Conservation (phyloP, 108 stramenopile species). For the Cyclotella sp. region DNA sequence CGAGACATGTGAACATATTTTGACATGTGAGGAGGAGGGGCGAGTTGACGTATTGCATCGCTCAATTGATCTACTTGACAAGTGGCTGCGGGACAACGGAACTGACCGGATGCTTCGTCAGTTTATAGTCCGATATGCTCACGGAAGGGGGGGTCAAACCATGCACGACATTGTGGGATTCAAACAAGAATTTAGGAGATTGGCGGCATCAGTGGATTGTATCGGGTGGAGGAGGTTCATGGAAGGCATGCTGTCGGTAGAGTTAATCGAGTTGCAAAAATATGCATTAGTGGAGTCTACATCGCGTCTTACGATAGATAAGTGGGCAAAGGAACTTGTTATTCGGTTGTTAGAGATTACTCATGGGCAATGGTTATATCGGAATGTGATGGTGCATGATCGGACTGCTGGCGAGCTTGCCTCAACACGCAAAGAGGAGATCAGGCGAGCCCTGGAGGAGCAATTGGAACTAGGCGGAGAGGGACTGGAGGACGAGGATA, state of each 20-base stretch:
- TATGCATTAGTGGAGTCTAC: neutral
- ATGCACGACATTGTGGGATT: neutral
- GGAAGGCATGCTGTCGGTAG: constrained; percentile 1
- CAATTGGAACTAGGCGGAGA: too few species aligned
- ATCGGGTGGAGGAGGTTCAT: constrained; percentile 7
- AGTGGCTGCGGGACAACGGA: constrained; percentile 1
- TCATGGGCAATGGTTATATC: constrained; percentile 12
- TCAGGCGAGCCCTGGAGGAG: neutral
- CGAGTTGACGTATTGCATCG: neutral
- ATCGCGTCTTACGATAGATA: neutral
- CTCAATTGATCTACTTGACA: constrained; percentile 10
- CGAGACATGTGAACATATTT: constrained; percentile 4
- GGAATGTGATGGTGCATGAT: constrained; percentile 5
- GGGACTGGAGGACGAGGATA: neutral
- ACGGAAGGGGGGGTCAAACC: constrained; percentile 9
- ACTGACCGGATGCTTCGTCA: neutral
- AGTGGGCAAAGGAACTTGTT: neutral
- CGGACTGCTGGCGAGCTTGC: constrained; percentile 2
- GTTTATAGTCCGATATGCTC: constrained; percentile 3
- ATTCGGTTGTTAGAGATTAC: constrained; percentile 1
- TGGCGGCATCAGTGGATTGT: constrained; percentile 4
- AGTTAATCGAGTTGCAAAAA: neutral
- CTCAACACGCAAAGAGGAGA: neutral
- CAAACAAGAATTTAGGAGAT: neutral
- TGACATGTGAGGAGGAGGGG: constrained; percentile 7